A percentile compares a stretch with the other conserved stretches of the same genome.
Conservation (phyloP, 768 basidiomycete genomes). For the Phlebiopsis flavidoalba region DNA sequence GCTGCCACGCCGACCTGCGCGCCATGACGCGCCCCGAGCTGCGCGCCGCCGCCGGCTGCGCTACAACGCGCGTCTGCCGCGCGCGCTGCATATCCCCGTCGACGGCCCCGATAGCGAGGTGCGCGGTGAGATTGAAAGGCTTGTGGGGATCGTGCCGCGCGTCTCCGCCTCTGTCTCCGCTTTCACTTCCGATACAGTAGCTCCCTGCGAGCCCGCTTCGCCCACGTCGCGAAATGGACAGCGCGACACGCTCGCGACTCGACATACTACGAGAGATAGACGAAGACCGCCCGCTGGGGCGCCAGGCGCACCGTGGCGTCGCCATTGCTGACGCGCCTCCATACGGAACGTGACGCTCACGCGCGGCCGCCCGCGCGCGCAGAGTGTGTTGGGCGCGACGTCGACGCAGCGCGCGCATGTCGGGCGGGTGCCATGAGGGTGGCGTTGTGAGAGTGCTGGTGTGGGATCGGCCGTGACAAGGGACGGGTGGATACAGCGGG, state of each 20-base stretch:
- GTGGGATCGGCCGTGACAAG: too few species aligned
- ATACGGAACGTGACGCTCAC: slow-evolving; percentile 16
- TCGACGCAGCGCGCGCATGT: slow-evolving; percentile 22
- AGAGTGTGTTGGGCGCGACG: slow-evolving; percentile 14
- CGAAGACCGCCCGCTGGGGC: slow-evolving; percentile 16
- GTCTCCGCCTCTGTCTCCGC: too few species aligned
- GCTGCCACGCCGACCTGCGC: slow-evolving; percentile 69
- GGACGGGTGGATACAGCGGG: too few species aligned
- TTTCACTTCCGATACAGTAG: too few species aligned
- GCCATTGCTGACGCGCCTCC: slow-evolving; percentile 3
- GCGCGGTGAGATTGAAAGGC: slow-evolving; percentile 48
- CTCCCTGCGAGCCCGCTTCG: neutral
- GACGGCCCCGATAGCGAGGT: slow-evolving; percentile 38
- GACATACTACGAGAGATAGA: slow-evolving; percentile 6
- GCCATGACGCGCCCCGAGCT: slow-evolving; percentile 56
- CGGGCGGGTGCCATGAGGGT: too few species aligned
- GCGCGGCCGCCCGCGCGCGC: slow-evolving; percentile 7
- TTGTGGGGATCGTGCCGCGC: slow-evolving; percentile 52
- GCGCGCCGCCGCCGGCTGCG: slow-evolving; percentile 47
- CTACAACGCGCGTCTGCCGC: slow-evolving; percentile 57
- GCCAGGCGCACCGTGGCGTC: slow-evolving; percentile 11
- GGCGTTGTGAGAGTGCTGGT: too few species aligned
- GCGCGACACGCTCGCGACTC: slow-evolving; percentile 14
- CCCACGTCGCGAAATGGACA: too few species aligned
- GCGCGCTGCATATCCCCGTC: slow-evolving; percentile 42